phyloP scores from a whole-genome alignment of 1,284 basidiomycete genomes.

The Ustilago nuda region DNA sequence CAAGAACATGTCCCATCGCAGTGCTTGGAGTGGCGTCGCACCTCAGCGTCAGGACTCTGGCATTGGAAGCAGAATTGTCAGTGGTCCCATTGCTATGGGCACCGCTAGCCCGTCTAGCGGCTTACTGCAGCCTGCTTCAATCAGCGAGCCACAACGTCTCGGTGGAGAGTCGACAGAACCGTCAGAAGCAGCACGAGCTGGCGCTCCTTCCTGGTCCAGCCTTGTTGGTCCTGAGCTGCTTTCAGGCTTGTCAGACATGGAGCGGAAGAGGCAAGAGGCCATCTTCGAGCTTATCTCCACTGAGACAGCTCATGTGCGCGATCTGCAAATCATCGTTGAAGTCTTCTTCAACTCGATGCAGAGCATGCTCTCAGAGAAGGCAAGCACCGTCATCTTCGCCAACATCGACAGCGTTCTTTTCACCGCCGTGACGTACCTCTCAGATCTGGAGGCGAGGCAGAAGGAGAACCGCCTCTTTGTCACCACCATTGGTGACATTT shows the following conservation, averaged over 20 bases:
- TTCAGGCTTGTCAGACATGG: conserved; percentile 83
- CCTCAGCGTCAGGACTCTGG: conserved; percentile 18
- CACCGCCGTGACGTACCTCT: conserved; percentile 37
- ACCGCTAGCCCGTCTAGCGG: conserved; percentile 5
- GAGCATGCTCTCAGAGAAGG: conserved; percentile 78
- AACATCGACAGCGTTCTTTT: conserved; percentile 81
- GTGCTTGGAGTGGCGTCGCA: conserved; percentile 18
- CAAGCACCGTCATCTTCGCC: conserved; percentile 85
- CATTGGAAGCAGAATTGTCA: conserved; percentile 26
- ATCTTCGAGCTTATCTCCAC: conserved; percentile 99
- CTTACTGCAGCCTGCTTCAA: conserved; percentile 16
- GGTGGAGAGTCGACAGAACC: conserved; percentile 19
- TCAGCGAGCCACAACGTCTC: conserved; percentile 18
- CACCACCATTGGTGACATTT: conserved; percentile 85
- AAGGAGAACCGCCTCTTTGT: conserved; percentile 89
- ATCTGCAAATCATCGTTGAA: conserved; percentile 77
- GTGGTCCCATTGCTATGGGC: conserved; percentile 42
- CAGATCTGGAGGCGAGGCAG: conserved; percentile 88
- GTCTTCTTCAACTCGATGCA: conserved; percentile 86
- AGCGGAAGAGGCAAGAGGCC: conserved; percentile 97
- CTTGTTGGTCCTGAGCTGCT: conserved; percentile 84
- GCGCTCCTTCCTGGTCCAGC: conserved; percentile 83
- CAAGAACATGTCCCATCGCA: conserved; percentile 57
- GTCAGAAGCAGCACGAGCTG: conserved; percentile 12
- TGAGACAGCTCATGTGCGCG: conserved; percentile 95